Evolutionary conservation across 306 rosid species (phyloP).

Genomic region (Arachis stenosperma): DNA sequence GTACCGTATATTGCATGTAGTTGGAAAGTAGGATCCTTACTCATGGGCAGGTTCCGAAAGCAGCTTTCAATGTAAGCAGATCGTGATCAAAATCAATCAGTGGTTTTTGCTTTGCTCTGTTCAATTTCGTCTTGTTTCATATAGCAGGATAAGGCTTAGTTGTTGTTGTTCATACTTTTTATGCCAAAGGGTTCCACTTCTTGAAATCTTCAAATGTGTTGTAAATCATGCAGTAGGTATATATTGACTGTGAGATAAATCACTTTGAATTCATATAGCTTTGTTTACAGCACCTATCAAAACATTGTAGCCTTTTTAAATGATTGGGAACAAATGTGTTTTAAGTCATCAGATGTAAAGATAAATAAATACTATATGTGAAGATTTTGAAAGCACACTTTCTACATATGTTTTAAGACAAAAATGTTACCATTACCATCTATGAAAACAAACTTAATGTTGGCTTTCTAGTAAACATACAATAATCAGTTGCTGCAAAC

Average conservation of each 20-base stretch:
- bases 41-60: conserved; percentile 25
- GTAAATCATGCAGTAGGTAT: neutral
- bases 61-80: neutral
- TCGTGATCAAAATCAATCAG: neutral
- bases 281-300: neutral
- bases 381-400: neutral
- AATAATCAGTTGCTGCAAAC: neutral
- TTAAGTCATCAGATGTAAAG: too few species aligned
- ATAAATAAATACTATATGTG: neutral
- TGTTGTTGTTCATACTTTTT: neutral
- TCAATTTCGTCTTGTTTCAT: neutral
- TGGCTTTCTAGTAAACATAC: neutral
- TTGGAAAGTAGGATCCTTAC: neutral
- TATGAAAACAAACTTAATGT: neutral
- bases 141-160: too few species aligned
- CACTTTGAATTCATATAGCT: neutral
- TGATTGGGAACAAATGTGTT: neutral
- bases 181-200: neutral
- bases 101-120: neutral
- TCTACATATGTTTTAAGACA: neutral
- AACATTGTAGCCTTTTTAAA: neutral
- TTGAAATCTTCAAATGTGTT: neutral
- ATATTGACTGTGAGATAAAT: neutral
- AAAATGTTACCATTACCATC: neutral
- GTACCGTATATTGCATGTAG: conserved; percentile 12